Evolutionary conservation across 305 asterid genomes (phyloP).

Genomic region (Fraxinus angustifolia): DNA sequence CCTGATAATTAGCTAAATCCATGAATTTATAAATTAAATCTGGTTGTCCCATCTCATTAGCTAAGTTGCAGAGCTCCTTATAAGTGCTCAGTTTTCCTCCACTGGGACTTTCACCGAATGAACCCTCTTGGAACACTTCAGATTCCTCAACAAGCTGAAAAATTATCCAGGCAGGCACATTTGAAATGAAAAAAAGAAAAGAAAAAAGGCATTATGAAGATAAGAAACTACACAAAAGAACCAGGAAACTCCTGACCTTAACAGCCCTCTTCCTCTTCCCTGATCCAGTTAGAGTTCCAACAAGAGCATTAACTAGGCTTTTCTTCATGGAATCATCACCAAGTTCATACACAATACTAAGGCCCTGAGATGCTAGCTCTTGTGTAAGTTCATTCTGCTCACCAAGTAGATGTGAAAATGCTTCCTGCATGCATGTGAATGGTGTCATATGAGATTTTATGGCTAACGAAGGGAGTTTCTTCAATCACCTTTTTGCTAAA

Average conservation of each 20-base stretch:
- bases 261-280: conserved; percentile 98
- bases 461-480: conserved; percentile 16
- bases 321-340: conserved; percentile 90
- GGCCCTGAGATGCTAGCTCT: conserved; percentile 99
- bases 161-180: conserved; percentile 20
- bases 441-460: conserved; percentile 19
- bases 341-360: conserved; percentile 92
- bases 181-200: neutral
- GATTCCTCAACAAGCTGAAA: conserved; percentile 84
- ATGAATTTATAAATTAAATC: conserved; percentile 95
- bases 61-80: conserved; percentile 97
- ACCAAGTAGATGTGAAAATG: conserved; percentile 87
- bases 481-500: conserved; percentile 2
- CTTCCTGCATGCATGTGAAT: conserved; percentile 65
- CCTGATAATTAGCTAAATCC: conserved; percentile 97
- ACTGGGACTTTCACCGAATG: conserved; percentile 87
- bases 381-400: conserved; percentile 96
- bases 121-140: conserved; percentile 92
- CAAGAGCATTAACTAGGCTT: conserved; percentile 91
- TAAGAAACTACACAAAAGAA: conserved; percentile 12
- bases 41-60: conserved; percentile 99
- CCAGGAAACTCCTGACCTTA: conserved; percentile 53
- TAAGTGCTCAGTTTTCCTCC: conserved; percentile 97
- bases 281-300: conserved; percentile 95
- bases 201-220: neutral